Percentiles rank a stretch among this genome's conserved stretches.
These are phyloP conservation scores for Pythium utonaiense DNA, from an alignment of 352 stramenopile genomes.

Conservation along the genomic window DNA sequence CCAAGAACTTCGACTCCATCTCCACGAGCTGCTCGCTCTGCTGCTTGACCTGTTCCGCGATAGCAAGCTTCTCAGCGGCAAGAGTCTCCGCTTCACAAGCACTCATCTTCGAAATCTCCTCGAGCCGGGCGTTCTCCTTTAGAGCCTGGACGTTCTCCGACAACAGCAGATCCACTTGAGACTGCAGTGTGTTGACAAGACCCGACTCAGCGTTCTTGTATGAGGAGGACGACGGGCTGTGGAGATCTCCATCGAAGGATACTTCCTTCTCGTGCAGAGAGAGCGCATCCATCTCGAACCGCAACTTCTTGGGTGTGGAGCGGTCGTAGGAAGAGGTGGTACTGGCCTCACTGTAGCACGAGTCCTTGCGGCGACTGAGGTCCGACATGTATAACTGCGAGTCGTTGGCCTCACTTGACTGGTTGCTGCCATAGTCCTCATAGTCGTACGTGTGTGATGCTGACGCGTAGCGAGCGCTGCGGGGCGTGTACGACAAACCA, in stretches of 20 bases:
- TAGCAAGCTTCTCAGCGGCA: conserved; percentile 22
- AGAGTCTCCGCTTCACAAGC: conserved; percentile 27
- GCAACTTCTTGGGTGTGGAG: conserved; percentile 20
- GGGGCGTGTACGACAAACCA: conserved; percentile 4
- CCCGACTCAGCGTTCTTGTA: conserved; percentile 21
- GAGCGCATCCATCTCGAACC: conserved; percentile 23
- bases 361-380: conserved; percentile 19
- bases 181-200: conserved; percentile 44
- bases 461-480: conserved; percentile 14
- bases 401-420: conserved; percentile 12
- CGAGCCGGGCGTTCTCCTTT: conserved; percentile 46
- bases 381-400: conserved; percentile 8
- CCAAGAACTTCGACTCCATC: conserved; percentile 32
- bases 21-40: conserved; percentile 29
- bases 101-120: conserved; percentile 34
- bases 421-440: conserved; percentile 9
- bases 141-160: conserved; percentile 61
- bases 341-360: conserved; percentile 21
- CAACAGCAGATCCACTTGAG: conserved; percentile 53
- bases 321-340: conserved; percentile 13
- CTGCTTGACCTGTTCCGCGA: conserved; percentile 16
- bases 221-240: conserved; percentile 12
- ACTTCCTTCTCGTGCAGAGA: conserved; percentile 23
- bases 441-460: conserved; percentile 16
- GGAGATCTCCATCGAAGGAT: not conserved